Evolutionary conservation across 208 protist genomes (phyloP), one percentile per base, ranked within the genome.

Genomic region (Leishmania guyanensis): DNA sequence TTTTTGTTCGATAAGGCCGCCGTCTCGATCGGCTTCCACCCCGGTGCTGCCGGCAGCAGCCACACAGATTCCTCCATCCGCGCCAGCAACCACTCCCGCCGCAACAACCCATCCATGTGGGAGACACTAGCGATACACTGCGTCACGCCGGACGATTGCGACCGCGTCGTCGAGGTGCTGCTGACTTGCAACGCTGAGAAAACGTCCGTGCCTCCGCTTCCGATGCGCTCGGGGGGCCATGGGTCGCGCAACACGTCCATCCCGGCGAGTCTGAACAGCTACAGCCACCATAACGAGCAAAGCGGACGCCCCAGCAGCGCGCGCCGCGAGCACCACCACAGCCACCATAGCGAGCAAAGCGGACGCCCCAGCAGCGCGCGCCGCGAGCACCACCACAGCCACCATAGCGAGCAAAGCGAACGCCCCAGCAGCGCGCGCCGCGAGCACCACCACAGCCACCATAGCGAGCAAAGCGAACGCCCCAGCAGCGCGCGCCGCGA

Each of bases 1-100:
- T 90, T 88, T 69, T 84, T 97, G 26, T 95, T 97, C 70, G 88
- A 95, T 80, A 92, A 93, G 84, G 93, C 91, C 53, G 87, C 90
- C 9, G 73, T 80, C 60, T 84, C 88, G 5, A 77, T 84, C 4
- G 86, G 82, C 5, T 39, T 93, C 36, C 65, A 29, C 6, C 51
- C 29, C 16, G 72, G 51, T 10, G 29, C 46, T 20, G 46, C 16
- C 46, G 72, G 10, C n/a, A 66, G 69, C 16, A 58, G 29, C 62
- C 9, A 54, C 56, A 71, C 46, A 14, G 65, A 78, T 26, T 43
- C 80, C 29, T 71, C 81, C 8, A 86, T 83, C 72, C 56, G 76
- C 83, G 82, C 70, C 82, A 70, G 62, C 66, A 62, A 14, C 33
- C 78, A 74, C 70, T 70, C 68, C 69, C 81, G 76, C 46, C 78